A percentile compares a stretch with the other conserved stretches of the same genome.
These are phyloP conservation scores for Juncus effusus DNA, from an alignment of 176 grass and related monocot genomes.

Conservation along the genomic window DNA sequence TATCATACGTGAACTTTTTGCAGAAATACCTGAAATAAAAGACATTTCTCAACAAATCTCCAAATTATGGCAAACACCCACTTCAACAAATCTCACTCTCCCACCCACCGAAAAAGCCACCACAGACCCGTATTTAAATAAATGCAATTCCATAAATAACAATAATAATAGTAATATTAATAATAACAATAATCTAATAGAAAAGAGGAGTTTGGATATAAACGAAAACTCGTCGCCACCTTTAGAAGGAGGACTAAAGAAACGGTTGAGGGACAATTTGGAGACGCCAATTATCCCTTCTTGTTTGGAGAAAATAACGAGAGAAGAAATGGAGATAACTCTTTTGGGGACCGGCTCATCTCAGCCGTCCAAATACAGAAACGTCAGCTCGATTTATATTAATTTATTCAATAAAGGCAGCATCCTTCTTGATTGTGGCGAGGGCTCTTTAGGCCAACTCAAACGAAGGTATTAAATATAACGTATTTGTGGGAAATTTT, in stretches of 20 bases:
- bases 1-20: constrained; percentile 72
- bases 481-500: no score
- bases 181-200: background rate
- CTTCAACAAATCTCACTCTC: constrained; percentile 24
- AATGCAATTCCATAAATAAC: constrained; percentile 27
- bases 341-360: constrained; percentile 93
- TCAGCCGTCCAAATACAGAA: constrained; percentile 92
- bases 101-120: constrained; percentile 37
- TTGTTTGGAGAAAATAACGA: constrained; percentile 63
- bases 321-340: constrained; percentile 89
- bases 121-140: constrained; percentile 80
- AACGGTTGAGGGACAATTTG: constrained; percentile 33
- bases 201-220: constrained; percentile 31
- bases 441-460: constrained; percentile 86
- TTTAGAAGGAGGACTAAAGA: constrained; percentile 34
- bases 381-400: constrained; percentile 93
- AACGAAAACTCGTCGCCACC: constrained; percentile 39
- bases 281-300: constrained; percentile 33
- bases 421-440: constrained; percentile 92
- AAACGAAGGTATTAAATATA: constrained; percentile 65
- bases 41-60: constrained; percentile 59
- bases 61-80: constrained; percentile 46
- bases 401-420: constrained; percentile 77
- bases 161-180: background rate
- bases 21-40: constrained; percentile 72